phyloP scores from a whole-genome alignment of 2,329 filamentous ascomycete genomes.

The Trichoderma sp. region DNA sequence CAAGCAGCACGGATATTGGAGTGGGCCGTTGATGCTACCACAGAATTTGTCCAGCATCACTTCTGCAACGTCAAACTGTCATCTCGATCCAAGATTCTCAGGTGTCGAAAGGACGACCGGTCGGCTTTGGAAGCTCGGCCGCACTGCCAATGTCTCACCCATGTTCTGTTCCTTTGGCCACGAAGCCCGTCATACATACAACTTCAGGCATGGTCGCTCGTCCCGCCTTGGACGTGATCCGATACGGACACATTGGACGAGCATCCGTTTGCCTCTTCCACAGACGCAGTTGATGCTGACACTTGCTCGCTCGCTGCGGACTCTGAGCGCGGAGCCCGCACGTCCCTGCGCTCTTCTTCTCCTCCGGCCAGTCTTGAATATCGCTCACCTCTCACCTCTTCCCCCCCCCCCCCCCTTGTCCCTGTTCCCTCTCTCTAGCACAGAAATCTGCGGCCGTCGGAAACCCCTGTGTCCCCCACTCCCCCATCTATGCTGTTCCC shows the following conservation, averaged over 20 bases:
- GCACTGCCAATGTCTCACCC: neutral
- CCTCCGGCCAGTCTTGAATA: neutral
- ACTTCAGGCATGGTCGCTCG: neutral
- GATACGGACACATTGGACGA: neutral
- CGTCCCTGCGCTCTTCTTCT: neutral
- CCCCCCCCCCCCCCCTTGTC: neutral
- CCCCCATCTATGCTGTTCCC: neutral
- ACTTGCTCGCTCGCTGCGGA: slow-evolving; percentile 6
- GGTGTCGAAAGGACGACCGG: neutral
- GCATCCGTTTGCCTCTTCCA: neutral
- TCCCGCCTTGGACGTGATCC: neutral
- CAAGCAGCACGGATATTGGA: neutral
- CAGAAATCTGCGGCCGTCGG: slow-evolving; percentile 27
- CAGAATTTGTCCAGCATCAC: neutral
- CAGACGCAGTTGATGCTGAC: slow-evolving; percentile 16
- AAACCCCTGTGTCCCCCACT: slow-evolving; percentile 18
- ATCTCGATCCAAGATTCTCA: no score
- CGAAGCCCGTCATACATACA: no score
- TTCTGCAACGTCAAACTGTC: neutral
- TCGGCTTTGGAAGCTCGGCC: slow-evolving; percentile 4
- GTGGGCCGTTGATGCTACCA: neutral
- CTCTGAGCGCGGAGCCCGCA: neutral
- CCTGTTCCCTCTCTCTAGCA: neutral
- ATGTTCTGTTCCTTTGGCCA: neutral
- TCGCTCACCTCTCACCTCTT: neutral